phyloP scores from a whole-genome alignment of 1,139 yeast species.

The Pichia sp. region DNA sequence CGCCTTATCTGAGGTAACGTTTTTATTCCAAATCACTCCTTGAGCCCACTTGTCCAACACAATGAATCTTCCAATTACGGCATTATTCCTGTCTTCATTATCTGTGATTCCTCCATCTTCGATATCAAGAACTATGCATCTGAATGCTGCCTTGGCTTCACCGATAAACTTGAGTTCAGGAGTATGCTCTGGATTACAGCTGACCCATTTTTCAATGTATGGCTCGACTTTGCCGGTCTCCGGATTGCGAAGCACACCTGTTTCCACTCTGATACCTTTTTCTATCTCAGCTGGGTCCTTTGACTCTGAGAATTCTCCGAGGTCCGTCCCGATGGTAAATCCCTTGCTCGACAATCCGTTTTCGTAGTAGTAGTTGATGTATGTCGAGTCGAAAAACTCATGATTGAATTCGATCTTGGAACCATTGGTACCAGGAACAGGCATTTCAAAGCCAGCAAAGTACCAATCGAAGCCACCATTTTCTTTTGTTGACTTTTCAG shows the following conservation, averaged over 20 bases:
- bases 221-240: constrained; percentile 41
- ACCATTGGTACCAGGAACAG: constrained; percentile 10
- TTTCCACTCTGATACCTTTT: constrained; percentile 46
- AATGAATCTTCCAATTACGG: constrained; percentile 41
- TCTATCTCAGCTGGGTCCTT: constrained; percentile 43
- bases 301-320: constrained; percentile 37
- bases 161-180: neutral
- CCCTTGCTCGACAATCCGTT: neutral
- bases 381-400: constrained; percentile 28
- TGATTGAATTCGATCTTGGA: constrained; percentile 30
- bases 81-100: constrained; percentile 20
- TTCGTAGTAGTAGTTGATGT: constrained; percentile 16
- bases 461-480: constrained; percentile 40
- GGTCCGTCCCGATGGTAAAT: constrained; percentile 11
- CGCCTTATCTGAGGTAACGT: neutral
- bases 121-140: constrained; percentile 37
- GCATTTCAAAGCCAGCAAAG: constrained; percentile 35
- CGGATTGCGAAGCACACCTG: constrained; percentile 51
- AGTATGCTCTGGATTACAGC: constrained; percentile 38
- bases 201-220: constrained; percentile 58
- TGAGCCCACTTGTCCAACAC: constrained; percentile 54
- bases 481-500: constrained; percentile 9
- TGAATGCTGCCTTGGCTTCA: constrained; percentile 27
- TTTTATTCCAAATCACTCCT: constrained; percentile 42
- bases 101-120: constrained; percentile 16